A percentile compares a stretch with the other conserved stretches of the same genome.
phyloP scores from a whole-genome alignment of 2,329 filamentous ascomycete genomes.

The Massarina eburnea region DNA sequence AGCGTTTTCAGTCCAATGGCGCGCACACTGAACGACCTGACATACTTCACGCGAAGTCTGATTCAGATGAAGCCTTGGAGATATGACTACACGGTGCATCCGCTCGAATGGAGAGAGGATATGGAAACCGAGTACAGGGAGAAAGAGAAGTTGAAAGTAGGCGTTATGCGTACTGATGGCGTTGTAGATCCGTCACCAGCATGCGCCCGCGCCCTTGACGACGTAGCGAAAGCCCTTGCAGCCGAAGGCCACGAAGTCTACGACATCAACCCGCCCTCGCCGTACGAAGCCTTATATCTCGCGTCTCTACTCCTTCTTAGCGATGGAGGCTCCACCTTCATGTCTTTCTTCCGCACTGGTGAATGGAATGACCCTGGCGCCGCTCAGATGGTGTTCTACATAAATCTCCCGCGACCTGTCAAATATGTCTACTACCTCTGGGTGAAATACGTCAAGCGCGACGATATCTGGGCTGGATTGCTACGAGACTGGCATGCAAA shows the following conservation, averaged over 20 bases:
- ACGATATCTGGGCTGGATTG: slow-evolving; percentile 76
- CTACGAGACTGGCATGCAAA: slow-evolving; percentile 73
- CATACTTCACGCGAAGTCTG: slow-evolving; percentile 79
- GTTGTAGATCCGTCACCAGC: slow-evolving; percentile 87
- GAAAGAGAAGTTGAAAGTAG: slow-evolving; percentile 68
- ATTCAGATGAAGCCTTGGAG: slow-evolving; percentile 84
- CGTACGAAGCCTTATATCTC: slow-evolving; percentile 74
- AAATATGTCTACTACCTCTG: slow-evolving; percentile 88
- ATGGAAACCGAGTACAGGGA: slow-evolving; percentile 60
- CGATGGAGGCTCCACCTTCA: slow-evolving; percentile 80
- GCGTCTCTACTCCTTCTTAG: slow-evolving; percentile 80
- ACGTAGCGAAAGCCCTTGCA: slow-evolving; percentile 68
- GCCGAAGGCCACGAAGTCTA: slow-evolving; percentile 74
- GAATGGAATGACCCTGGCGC: slow-evolving; percentile 82
- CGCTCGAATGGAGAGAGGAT: slow-evolving; percentile 73
- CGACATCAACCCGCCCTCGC: slow-evolving; percentile 64
- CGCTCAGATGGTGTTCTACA: slow-evolving; percentile 71
- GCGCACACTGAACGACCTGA: slow-evolving; percentile 77
- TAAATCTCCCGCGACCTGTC: slow-evolving; percentile 70
- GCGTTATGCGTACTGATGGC: slow-evolving; percentile 75
- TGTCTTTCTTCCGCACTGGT: slow-evolving; percentile 71
- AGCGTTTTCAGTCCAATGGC: slow-evolving; percentile 94
- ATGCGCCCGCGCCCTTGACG: slow-evolving; percentile 73
- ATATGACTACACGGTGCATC: slow-evolving; percentile 84
- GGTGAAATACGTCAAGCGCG: slow-evolving; percentile 79